Evolutionary conservation across 2,329 filamentous ascomycete species (phyloP).

Genomic region (Penicillium sp.): DNA sequence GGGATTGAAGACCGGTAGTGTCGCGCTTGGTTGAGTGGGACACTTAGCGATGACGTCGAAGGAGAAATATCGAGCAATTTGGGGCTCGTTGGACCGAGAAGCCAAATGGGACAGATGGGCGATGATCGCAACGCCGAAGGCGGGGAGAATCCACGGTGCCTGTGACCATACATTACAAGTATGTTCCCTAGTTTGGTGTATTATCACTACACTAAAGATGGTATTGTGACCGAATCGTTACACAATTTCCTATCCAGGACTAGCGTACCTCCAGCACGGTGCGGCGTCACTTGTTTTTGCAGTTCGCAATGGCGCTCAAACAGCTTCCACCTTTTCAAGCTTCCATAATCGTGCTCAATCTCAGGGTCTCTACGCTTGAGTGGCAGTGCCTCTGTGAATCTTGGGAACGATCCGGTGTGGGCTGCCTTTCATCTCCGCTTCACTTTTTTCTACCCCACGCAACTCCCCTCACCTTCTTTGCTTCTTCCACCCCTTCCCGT

Average conservation of each 20-base stretch:
- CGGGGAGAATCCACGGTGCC: slow-evolving; percentile 20
- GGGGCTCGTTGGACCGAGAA: not conserved
- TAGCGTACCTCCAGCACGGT: not conserved
- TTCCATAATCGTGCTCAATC: not conserved
- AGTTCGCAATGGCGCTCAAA: not conserved
- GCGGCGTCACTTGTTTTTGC: not conserved
- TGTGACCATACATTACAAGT: slow-evolving; percentile 31
- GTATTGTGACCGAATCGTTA: slow-evolving; percentile 5
- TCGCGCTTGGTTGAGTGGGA: not conserved
- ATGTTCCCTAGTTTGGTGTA: not conserved
- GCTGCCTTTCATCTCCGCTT: not conserved
- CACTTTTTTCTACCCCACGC: not conserved
- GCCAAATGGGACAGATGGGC: slow-evolving; percentile 6
- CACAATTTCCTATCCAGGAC: slow-evolving; percentile 4
- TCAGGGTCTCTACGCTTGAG: not conserved
- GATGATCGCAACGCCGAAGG: slow-evolving; percentile 20
- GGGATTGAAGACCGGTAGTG: not conserved
- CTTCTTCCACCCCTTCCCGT: not conserved
- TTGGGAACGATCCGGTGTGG: not conserved
- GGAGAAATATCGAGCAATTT: not conserved
- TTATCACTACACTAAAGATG: not conserved
- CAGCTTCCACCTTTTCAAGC: not conserved
- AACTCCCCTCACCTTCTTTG: not conserved
- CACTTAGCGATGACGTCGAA: not conserved
- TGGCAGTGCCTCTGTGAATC: not conserved